Evolutionary conservation across 2,329 filamentous ascomycete genomes (phyloP), one percentile per base, ranked within the genome.

Genomic region (Aspergillus hortae): DNA sequence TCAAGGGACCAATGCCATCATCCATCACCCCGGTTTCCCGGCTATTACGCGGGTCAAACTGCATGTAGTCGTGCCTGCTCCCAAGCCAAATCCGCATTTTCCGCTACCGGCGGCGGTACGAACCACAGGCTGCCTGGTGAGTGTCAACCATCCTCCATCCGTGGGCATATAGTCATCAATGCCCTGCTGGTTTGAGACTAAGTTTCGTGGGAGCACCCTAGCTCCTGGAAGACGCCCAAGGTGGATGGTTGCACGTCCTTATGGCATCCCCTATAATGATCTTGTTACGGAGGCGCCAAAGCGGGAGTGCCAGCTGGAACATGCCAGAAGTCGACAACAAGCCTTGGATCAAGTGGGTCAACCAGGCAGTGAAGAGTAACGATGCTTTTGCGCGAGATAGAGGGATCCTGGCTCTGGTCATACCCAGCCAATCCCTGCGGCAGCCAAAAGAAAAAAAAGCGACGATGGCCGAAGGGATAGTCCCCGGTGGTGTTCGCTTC

Each of bases 301-400:
- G 38, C 47, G 42, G n/a, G 36, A 49, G 38, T 30, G 47, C 47
- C 47, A 44, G 47, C 47, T 49, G 27, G 30, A 44, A 44, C 40
- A 44, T 44, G 47, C 47, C 21, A 49, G 38, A 44, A 44, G 47
- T 49, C 47, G 27, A 49, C 40, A 44, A 49, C 27, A 49, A 38
- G 47, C 47, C 15, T 43, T 49, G 27, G 47, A 38, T 49, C 40
- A 21, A 35, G 21, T 25, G 11, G 40, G 47, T 36, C 30, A 44
- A 49, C n/a, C 10, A 17, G 35, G 42, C 9, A 44, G 38, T 36
- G 40, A 36, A 38, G 40, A 49, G 47, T 49, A 49, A 36, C 33
- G 11, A 10, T 40, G 23, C 47, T 49, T 43, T 44, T 40, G 43
- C 47, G 40, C 40, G 47, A 44, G 47, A 44, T 49, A 44, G 27